Percentiles rank a stretch among this genome's conserved stretches.
Conservation (phyloP, 2,329 filamentous ascomycete species). For the Bipolaris sorokiniana region DNA sequence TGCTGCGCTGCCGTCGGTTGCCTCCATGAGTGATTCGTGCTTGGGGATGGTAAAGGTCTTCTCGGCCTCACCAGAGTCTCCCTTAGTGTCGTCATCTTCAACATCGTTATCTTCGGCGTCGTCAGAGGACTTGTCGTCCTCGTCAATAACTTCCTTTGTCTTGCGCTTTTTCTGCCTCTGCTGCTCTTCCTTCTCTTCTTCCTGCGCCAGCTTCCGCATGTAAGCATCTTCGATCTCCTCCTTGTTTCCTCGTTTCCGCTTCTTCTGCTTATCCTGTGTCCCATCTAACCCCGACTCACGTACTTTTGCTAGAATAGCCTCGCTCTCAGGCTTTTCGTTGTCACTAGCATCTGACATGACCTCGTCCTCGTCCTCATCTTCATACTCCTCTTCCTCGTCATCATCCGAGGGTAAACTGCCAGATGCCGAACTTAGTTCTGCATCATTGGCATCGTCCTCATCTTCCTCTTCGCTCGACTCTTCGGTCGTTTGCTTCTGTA, state of each 20-base stretch:
- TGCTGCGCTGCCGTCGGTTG: conserved; percentile 50
- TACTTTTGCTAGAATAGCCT: conserved; percentile 34
- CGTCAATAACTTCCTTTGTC: conserved; percentile 30
- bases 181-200: conserved; percentile 52
- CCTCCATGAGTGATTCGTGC: conserved; percentile 57
- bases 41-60: conserved; percentile 60
- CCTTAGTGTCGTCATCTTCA: conserved; percentile 28
- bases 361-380: conserved; percentile 42
- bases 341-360: conserved; percentile 36
- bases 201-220: conserved; percentile 65
- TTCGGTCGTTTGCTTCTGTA: conserved; percentile 28
- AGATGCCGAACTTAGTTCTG: conserved; percentile 25
- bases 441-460: conserved; percentile 53
- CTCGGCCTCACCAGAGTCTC: conserved; percentile 30
- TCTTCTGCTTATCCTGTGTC: conserved; percentile 43
- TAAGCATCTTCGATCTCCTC: conserved; percentile 75
- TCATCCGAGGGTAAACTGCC: conserved; percentile 17
- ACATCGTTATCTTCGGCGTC: conserved; percentile 51
- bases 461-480: conserved; percentile 58
- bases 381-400: conserved; percentile 29
- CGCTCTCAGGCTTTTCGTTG: conserved; percentile 29
- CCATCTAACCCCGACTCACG: conserved; percentile 35
- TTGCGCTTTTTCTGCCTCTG: conserved; percentile 48
- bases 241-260: conserved; percentile 61
- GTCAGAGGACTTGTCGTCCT: conserved; percentile 24